Base-by-base conservation (phyloP, 495 filamentous ascomycete genomes). In the Lepidopterella palustris region DNA sequence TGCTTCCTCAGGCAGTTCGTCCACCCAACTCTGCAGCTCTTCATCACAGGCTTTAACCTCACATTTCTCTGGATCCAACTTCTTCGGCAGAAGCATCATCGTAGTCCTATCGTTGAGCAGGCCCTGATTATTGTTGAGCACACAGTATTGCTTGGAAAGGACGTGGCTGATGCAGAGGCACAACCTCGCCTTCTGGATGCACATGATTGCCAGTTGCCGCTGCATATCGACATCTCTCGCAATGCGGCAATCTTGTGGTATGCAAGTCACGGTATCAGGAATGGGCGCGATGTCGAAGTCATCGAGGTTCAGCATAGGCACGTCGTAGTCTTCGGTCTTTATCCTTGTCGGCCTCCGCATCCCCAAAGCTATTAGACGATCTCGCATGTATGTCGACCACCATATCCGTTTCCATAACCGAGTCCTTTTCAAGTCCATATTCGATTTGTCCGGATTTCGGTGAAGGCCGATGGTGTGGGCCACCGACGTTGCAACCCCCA, bases 381-480 rank as follows among this genome's bases (percentile, higher is more conserved):
- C 91, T 42, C 90, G 84, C 79, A 92, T 93, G 65, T 92, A 93
- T 57, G 87, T 90, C 49, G 87, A 91, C 91, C 91, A 96, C 91
- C 90, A 96, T 56, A 96, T 89, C 29, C 89, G 78, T 72, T 91
- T 95, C 88, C 89, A 92, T 62, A 95, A 76, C 60, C 82, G 84
- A 66, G 88, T 85, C 69, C 83, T 82, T 54, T 81, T 78, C 20
- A 78, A 66, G 26, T 85, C 79, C 86, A 92, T 89, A 58, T 79
- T 83, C 40, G 84, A 87, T 40, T 86, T 84, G 4, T 79, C 83
- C 31, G 89, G 89, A 65, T 95, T 86, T 26, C 70, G 66, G 31
- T 72, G 68, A 5, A 72, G 63, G 28, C 69, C 70, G 31, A 72
- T 72, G 29, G 69, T 71, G 55, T 69, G 67, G 0, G 70, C 69